These are phyloP conservation scores for Carex pumila DNA, from an alignment of 176 grass and related monocot genomes.

Conservation along the genomic window DNA sequence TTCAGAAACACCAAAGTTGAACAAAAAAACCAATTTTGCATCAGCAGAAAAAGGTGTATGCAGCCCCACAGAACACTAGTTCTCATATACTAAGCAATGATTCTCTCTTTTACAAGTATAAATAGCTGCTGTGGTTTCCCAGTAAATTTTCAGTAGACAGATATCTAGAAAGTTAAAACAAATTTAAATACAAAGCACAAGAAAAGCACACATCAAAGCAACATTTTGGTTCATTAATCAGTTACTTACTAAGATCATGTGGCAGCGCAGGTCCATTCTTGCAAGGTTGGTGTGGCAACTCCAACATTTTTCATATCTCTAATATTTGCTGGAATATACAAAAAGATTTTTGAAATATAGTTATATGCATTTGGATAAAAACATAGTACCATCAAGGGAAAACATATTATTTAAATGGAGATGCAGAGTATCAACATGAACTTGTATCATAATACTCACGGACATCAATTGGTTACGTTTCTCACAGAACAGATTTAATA, in stretches of 20 bases:
- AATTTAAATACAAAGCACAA: background rate
- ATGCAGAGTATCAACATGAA: background rate
- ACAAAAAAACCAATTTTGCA: background rate
- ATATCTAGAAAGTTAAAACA: background rate
- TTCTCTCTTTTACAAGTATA: background rate
- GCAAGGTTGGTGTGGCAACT: constrained; percentile 55
- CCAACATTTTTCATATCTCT: constrained; percentile 82
- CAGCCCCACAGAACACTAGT: background rate
- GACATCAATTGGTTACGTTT: background rate
- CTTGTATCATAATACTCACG: background rate
- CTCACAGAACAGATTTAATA: background rate
- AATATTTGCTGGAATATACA: constrained; percentile 54
- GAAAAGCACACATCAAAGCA: background rate
- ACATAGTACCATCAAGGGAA: background rate
- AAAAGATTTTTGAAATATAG: background rate
- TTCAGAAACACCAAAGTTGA: background rate
- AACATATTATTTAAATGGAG: background rate
- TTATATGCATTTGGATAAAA: background rate
- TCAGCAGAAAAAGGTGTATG: background rate
- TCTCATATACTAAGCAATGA: background rate
- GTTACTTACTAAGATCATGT: background rate
- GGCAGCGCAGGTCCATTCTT: constrained; percentile 48
- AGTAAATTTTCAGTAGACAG: background rate
- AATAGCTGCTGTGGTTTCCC: background rate
- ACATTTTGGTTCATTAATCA: background rate